Conservation (phyloP, 108 stramenopile genomes). For the Pinguiococcus pyrenoidosus region DNA sequence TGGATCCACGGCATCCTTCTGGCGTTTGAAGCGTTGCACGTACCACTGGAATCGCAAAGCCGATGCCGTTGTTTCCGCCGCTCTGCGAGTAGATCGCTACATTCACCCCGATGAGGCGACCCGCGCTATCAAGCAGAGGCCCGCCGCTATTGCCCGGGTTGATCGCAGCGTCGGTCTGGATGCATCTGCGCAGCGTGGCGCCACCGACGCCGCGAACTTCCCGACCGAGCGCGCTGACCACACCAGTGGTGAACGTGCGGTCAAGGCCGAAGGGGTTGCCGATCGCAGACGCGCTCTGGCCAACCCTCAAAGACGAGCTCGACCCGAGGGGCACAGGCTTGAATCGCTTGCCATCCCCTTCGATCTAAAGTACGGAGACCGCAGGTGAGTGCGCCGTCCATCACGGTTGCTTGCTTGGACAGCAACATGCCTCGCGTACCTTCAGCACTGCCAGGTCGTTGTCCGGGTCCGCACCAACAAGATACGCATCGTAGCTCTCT, state of each 20-base stretch:
- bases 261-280: constrained; percentile 92
- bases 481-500: constrained; percentile 59
- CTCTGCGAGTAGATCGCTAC: not conserved
- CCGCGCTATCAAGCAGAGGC: constrained; percentile 50
- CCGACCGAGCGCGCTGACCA: constrained; percentile 69
- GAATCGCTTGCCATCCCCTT: too few species aligned
- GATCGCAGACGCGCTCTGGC: constrained; percentile 67
- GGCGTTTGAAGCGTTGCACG: too few species aligned
- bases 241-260: constrained; percentile 68
- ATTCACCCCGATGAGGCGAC: constrained; percentile 34
- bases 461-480: constrained; percentile 68
- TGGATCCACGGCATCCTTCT: too few species aligned
- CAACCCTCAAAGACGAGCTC: constrained; percentile 63
- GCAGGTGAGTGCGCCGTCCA: constrained; percentile 44
- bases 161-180: constrained; percentile 49
- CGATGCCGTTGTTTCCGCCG: constrained; percentile 26
- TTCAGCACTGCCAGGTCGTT: constrained; percentile 74
- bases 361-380: constrained; percentile 8
- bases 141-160: constrained; percentile 70
- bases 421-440: too few species aligned
- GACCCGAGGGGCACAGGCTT: too few species aligned
- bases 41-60: constrained; percentile 49
- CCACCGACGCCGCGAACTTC: constrained; percentile 65
- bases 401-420: too few species aligned
- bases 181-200: too few species aligned